phyloP scores from a whole-genome alignment of 345 rosid genomes.

The Balakata baccata region DNA sequence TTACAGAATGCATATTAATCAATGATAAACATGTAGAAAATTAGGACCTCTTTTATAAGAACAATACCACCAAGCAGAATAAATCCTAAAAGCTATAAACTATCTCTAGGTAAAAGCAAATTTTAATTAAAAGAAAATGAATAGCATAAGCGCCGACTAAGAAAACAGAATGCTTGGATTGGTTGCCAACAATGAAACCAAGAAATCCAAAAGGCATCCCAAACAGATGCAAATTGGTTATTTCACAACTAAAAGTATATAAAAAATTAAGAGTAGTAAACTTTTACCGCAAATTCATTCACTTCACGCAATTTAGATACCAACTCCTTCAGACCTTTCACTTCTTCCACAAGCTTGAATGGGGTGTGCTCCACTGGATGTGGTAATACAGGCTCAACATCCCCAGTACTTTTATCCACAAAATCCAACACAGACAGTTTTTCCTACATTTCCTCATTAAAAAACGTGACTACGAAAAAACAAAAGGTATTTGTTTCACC shows the following conservation, averaged over 20 bases:
- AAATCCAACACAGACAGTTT: slow-evolving; percentile 66
- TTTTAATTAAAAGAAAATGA: neutral
- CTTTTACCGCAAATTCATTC: slow-evolving; percentile 76
- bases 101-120: neutral
- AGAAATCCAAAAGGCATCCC: neutral
- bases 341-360: slow-evolving; percentile 71
- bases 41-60: neutral
- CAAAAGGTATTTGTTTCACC: neutral
- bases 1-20: neutral
- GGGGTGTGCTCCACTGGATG: slow-evolving; percentile 52
- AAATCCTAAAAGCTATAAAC: neutral
- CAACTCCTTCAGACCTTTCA: slow-evolving; percentile 70
- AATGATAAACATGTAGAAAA: neutral
- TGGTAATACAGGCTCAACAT: slow-evolving; percentile 46
- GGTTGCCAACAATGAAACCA: neutral
- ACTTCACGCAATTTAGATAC: slow-evolving; percentile 58
- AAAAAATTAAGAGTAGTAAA: slow-evolving; percentile 7
- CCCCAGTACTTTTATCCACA: slow-evolving; percentile 45
- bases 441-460: slow-evolving; percentile 44
- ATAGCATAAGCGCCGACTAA: neutral
- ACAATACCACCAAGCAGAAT: neutral
- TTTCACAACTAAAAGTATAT: neutral
- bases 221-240: neutral
- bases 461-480: neutral
- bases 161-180: neutral